Percentiles rank a stretch among this genome's conserved stretches.
Conservation (phyloP, 345 rosid species). For the Acer yangbiense region DNA sequence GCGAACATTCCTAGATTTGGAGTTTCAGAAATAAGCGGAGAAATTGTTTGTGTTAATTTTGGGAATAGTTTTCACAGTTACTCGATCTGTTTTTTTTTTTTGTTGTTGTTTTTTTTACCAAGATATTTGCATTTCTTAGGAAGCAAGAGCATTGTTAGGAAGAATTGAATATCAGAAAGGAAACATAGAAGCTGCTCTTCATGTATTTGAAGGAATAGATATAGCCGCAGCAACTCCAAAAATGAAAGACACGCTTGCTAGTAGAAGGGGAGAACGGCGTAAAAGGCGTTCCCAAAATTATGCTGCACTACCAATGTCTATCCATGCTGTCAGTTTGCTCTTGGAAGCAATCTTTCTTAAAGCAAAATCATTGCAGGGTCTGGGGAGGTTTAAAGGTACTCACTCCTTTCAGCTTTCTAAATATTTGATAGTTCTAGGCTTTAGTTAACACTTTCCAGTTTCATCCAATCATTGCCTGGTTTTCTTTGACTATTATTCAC, state of each 20-base stretch:
- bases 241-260: slow-evolving; percentile 55
- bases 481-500: background rate
- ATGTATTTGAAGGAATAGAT: slow-evolving; percentile 90
- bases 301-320: slow-evolving; percentile 60
- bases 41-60: background rate
- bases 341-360: slow-evolving; percentile 84
- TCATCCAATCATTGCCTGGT: background rate
- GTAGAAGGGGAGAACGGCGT: slow-evolving; percentile 49
- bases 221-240: slow-evolving; percentile 61
- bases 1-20: background rate
- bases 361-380: slow-evolving; percentile 76
- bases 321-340: slow-evolving; percentile 69
- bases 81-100: background rate
- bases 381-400: slow-evolving; percentile 69
- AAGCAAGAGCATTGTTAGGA: slow-evolving; percentile 86
- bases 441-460: background rate
- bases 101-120: slow-evolving; percentile 7
- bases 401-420: background rate
- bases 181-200: slow-evolving; percentile 74
- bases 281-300: slow-evolving; percentile 48
- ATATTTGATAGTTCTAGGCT: background rate
- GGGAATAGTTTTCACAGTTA: background rate
- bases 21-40: background rate
- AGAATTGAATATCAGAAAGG: slow-evolving; percentile 89
- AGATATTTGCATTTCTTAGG: slow-evolving; percentile 43